Conservation (phyloP, 805 yeast species). For the Wickerhamiella lipophila region DNA sequence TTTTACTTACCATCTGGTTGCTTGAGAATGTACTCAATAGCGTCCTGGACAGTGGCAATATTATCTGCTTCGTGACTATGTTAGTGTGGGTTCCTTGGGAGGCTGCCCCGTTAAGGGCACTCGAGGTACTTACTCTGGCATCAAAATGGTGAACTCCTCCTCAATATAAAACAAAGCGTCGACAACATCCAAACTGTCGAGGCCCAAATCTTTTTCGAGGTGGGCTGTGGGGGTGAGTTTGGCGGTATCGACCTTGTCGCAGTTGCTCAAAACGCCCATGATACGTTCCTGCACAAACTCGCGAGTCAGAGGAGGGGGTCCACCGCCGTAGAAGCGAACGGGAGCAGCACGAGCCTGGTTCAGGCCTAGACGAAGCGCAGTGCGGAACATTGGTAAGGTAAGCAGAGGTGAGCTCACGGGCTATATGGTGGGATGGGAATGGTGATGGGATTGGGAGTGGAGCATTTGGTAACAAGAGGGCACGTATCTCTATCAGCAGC, state of each 20-base stretch:
- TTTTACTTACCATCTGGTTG: conserved; percentile 28
- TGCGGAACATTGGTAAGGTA: conserved; percentile 9
- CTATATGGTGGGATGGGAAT: too few relatives aligned
- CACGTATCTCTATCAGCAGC: too few relatives aligned
- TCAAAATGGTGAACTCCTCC: conserved; percentile 52
- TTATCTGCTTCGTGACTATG: conserved; percentile 66
- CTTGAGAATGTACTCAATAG: conserved; percentile 67
- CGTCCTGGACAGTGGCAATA: conserved; percentile 83
- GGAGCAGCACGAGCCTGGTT: background rate
- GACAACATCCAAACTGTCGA: conserved; percentile 87
- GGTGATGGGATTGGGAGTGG: too few relatives aligned
- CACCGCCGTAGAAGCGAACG: conserved; percentile 20
- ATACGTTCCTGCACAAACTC: conserved; percentile 77
- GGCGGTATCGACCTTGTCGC: conserved; percentile 38
- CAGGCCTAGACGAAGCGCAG: conserved; percentile 2
- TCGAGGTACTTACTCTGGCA: conserved; percentile 19
- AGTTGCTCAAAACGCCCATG: conserved; percentile 55
- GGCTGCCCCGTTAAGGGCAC: background rate
- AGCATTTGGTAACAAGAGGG: too few relatives aligned
- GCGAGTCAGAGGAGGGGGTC: conserved; percentile 47
- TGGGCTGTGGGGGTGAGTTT: conserved; percentile 32
- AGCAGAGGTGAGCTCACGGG: too few relatives aligned
- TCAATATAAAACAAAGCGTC: conserved; percentile 93
- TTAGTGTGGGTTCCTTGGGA: conserved; percentile 1
- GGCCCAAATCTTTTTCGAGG: conserved; percentile 48